A percentile compares a stretch with the other conserved stretches of the same genome.
Conservation (phyloP, 2,329 filamentous ascomycete genomes). For the Chaetomiaceae sp. region DNA sequence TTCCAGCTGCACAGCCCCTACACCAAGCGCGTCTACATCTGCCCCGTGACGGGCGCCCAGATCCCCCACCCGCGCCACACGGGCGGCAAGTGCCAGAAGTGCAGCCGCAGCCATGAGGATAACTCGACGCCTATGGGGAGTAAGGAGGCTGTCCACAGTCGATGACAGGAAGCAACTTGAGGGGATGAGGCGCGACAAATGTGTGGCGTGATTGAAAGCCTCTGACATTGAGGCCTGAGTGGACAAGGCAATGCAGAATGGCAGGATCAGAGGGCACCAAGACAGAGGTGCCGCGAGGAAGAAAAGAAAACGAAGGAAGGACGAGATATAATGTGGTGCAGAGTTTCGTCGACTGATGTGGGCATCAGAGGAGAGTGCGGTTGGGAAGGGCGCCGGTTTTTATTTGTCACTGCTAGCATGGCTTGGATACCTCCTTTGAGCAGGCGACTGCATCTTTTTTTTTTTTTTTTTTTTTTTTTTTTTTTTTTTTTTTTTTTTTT, state of each 20-base stretch:
- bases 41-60: slow-evolving; percentile 26
- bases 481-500: not conserved
- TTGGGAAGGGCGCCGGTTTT: not conserved
- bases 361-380: not conserved
- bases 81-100: slow-evolving; percentile 24
- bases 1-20: slow-evolving; percentile 25
- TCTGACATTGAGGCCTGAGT: too few relatives aligned
- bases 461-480: not conserved
- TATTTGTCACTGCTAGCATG: not conserved
- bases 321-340: too few relatives aligned
- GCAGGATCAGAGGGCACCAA: too few relatives aligned
- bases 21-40: slow-evolving; percentile 26
- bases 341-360: too few relatives aligned
- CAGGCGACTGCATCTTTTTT: not conserved
- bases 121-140: slow-evolving; percentile 24
- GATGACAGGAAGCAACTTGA: not conserved
- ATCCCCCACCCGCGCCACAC: slow-evolving; percentile 25
- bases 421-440: not conserved
- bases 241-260: too few relatives aligned
- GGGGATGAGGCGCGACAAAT: too few relatives aligned
- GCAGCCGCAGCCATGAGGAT: slow-evolving; percentile 23
- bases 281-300: too few relatives aligned
- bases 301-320: too few relatives aligned
- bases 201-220: too few relatives aligned
- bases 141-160: too few relatives aligned